Percentiles rank a stretch among this genome's conserved stretches.
phyloP scores from a whole-genome alignment of 140 eudicot species.

The Eryngium alpinum region DNA sequence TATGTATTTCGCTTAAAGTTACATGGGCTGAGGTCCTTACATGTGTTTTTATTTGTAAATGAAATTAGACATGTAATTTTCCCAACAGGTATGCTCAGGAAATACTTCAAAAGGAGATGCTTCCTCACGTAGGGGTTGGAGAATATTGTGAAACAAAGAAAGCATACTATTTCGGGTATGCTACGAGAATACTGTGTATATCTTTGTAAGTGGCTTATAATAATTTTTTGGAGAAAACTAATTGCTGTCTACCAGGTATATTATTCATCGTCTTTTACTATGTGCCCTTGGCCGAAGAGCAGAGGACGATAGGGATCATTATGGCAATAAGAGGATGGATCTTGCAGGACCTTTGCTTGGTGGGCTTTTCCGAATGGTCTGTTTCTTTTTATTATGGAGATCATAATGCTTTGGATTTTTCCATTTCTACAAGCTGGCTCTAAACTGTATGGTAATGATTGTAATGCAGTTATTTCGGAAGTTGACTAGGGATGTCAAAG shows the following conservation, averaged over 20 bases:
- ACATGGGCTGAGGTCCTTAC: neutral
- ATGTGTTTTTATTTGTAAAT: neutral
- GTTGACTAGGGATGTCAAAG: conserved; percentile 86
- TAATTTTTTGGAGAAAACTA: neutral
- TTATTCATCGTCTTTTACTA: conserved; percentile 77
- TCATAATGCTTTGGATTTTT: neutral
- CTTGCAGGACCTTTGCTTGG: conserved; percentile 99
- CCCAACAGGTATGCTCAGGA: conserved; percentile 70
- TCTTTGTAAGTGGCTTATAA: conserved; percentile 1
- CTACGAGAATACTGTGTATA: neutral
- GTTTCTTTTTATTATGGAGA: conserved; percentile 10
- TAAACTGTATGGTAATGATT: neutral
- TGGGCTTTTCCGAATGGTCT: conserved; percentile 81
- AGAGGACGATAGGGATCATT: conserved; percentile 96
- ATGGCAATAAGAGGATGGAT: conserved; percentile 94
- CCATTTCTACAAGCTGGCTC: neutral
- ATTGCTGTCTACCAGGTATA: conserved; percentile 43
- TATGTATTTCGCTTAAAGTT: conserved; percentile 27
- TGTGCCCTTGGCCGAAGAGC: conserved; percentile 96
- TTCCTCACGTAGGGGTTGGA: conserved; percentile 96
- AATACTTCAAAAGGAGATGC: conserved; percentile 96
- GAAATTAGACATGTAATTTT: neutral
- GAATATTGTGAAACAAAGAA: conserved; percentile 95
- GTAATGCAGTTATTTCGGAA: conserved; percentile 66
- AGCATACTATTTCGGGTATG: conserved; percentile 92